Conservation (phyloP, 257 asterid genomes). For the Petrea volubilis region DNA sequence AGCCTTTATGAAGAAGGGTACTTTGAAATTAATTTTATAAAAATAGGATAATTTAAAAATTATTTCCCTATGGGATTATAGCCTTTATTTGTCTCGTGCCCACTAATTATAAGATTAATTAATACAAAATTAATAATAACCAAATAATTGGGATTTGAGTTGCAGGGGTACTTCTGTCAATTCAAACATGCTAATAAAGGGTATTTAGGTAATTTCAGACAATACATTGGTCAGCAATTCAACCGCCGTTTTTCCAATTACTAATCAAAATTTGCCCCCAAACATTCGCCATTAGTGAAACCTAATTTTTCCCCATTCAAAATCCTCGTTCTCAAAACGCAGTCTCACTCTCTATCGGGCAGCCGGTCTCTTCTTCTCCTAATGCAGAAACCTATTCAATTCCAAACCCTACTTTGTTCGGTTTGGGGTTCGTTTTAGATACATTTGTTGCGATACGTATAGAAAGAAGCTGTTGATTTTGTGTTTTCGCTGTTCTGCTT, state of each 20-base stretch:
- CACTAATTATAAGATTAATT: not conserved
- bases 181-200: not conserved
- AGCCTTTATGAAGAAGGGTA: too few relatives aligned
- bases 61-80: too few relatives aligned
- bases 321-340: slow-evolving; percentile 63
- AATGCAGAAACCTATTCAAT: slow-evolving; percentile 26
- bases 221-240: slow-evolving; percentile 14
- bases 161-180: not conserved
- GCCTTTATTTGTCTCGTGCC: not conserved
- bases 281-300: slow-evolving; percentile 32
- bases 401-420: slow-evolving; percentile 22
- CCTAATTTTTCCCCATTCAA: slow-evolving; percentile 28
- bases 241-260: slow-evolving; percentile 14
- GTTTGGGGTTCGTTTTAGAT: slow-evolving; percentile 22
- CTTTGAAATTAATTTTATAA: too few relatives aligned
- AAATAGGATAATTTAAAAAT: too few relatives aligned
- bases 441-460: not conserved
- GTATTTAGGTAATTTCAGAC: slow-evolving; percentile 16
- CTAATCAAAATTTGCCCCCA: slow-evolving; percentile 30
- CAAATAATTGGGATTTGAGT: slow-evolving; percentile 7
- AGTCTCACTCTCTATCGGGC: slow-evolving; percentile 9
- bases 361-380: slow-evolving; percentile 49
- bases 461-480: not conserved
- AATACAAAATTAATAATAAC: not conserved
- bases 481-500: slow-evolving; percentile 17